Conservation (phyloP, 1,284 basidiomycete genomes). For the Fomitopsis pinicola region DNA sequence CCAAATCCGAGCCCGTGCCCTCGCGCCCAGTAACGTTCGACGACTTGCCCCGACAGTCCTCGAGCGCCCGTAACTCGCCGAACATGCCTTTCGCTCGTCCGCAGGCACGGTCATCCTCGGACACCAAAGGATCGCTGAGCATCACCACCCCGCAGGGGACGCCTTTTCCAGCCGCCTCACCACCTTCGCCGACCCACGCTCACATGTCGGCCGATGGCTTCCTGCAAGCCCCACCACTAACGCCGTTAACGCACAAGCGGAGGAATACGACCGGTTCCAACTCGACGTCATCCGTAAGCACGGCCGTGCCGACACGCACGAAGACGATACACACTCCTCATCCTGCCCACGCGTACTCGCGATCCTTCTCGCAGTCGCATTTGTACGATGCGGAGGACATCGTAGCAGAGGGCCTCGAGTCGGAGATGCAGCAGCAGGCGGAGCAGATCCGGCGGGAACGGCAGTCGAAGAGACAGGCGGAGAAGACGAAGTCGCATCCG, state of each 20-base stretch:
- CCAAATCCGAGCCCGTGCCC: slow-evolving; percentile 15
- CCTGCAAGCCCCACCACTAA: slow-evolving; percentile 42
- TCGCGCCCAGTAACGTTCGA: slow-evolving; percentile 27
- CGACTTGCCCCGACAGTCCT: slow-evolving; percentile 27
- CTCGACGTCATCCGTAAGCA: slow-evolving; percentile 10
- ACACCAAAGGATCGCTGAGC: slow-evolving; percentile 36
- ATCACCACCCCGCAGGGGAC: slow-evolving; percentile 12
- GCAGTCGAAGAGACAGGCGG: slow-evolving; percentile 56
- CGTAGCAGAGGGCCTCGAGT: slow-evolving; percentile 31
- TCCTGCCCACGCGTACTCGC: slow-evolving; percentile 6
- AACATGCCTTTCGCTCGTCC: slow-evolving; percentile 3
- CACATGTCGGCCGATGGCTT: slow-evolving; percentile 44
- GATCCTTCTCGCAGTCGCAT: slow-evolving; percentile 8
- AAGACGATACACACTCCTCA: slow-evolving; percentile 15
- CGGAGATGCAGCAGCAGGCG: slow-evolving; percentile 79
- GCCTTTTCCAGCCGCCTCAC: slow-evolving; percentile 20
- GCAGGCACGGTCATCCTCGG: slow-evolving; percentile 41
- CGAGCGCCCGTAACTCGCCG: slow-evolving; percentile 18
- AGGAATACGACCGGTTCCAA: slow-evolving; percentile 49
- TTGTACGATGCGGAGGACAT: slow-evolving; percentile 21
- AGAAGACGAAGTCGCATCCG: slow-evolving; percentile 34
- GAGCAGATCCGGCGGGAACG: slow-evolving; percentile 80
- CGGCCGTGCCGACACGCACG: slow-evolving; percentile 18
- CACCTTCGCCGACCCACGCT: slow-evolving; percentile 13
- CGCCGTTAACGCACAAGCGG: slow-evolving; percentile 40